These are phyloP conservation scores for Leccinum ochraceum DNA, from an alignment of 768 basidiomycete species.

Conservation along the genomic window DNA sequence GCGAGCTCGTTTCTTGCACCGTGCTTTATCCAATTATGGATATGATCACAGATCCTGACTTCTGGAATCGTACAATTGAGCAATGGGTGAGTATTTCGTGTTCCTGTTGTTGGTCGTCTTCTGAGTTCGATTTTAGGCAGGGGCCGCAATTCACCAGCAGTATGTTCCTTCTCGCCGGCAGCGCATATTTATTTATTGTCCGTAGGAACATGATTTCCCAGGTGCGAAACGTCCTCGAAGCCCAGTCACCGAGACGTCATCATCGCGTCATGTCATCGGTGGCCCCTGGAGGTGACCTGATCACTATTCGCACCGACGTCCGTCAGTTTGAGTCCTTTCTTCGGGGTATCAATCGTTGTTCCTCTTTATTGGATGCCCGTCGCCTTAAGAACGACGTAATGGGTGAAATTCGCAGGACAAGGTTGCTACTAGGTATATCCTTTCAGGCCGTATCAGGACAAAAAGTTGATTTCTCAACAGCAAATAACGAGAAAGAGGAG, in stretches of 20 bases:
- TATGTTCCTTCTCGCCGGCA: slow-evolving; percentile 29
- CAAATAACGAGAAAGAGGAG: slow-evolving; percentile 84
- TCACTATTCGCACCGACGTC: slow-evolving; percentile 78
- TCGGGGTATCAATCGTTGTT: slow-evolving; percentile 77
- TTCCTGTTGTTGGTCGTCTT: slow-evolving; percentile 3
- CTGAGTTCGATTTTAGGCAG: slow-evolving; percentile 44
- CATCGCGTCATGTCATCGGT: slow-evolving; percentile 42
- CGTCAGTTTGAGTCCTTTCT: slow-evolving; percentile 92
- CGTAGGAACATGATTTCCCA: slow-evolving; percentile 81
- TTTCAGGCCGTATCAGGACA: not conserved
- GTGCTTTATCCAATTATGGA: slow-evolving; percentile 88
- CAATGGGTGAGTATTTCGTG: slow-evolving; percentile 68
- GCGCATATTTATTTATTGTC: slow-evolving; percentile 6
- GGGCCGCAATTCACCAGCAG: slow-evolving; percentile 72
- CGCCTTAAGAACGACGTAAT: slow-evolving; percentile 90
- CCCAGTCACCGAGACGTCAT: slow-evolving; percentile 64
- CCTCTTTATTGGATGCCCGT: slow-evolving; percentile 85
- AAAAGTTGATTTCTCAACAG: slow-evolving; percentile 37
- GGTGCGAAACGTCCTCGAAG: slow-evolving; percentile 81
- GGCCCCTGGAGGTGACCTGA: slow-evolving; percentile 57
- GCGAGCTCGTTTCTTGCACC: slow-evolving; percentile 82
- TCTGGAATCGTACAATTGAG: slow-evolving; percentile 94
- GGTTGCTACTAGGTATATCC: slow-evolving; percentile 63
- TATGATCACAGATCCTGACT: slow-evolving; percentile 93
- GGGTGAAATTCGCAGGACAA: slow-evolving; percentile 85